Conservation (phyloP, 192 early-diverging fungal genomes). For the Chytriomyces sp. region DNA sequence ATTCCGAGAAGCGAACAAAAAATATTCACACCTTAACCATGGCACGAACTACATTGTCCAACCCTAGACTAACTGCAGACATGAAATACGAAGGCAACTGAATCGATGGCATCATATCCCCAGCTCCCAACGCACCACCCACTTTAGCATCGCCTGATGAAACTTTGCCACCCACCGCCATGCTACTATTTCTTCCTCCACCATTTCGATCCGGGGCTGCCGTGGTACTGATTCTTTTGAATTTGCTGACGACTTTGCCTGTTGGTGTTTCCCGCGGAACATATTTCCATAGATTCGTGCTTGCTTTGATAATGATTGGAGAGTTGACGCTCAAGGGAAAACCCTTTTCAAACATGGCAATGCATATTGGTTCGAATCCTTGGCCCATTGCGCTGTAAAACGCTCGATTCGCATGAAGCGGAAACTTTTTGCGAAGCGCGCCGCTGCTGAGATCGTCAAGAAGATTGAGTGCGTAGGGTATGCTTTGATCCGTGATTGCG, state of each 20-base stretch:
- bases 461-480: slow-evolving; percentile 35
- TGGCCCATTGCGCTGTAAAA: slow-evolving; percentile 58
- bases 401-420: slow-evolving; percentile 46
- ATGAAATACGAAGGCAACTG: slow-evolving; percentile 60
- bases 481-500: slow-evolving; percentile 51
- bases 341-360: slow-evolving; percentile 61
- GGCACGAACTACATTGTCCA: slow-evolving; percentile 48
- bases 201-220: neutral
- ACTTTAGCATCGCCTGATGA: neutral
- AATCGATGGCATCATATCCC: slow-evolving; percentile 14
- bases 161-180: neutral
- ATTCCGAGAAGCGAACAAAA: neutral
- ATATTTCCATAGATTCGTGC: slow-evolving; percentile 36
- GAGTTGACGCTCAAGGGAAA: slow-evolving; percentile 60
- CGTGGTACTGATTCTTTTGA: slow-evolving; percentile 17
- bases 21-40: slow-evolving; percentile 57
- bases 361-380: slow-evolving; percentile 55
- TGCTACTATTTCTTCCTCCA: no score
- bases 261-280: slow-evolving; percentile 20
- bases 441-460: slow-evolving; percentile 47
- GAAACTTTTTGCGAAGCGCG: slow-evolving; percentile 50
- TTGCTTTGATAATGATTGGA: slow-evolving; percentile 42
- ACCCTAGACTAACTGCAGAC: slow-evolving; percentile 51
- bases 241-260: slow-evolving; percentile 31
- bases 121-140: slow-evolving; percentile 3